Percentiles rank a stretch among this genome's conserved stretches.
These are phyloP conservation scores for Nakataea oryzae DNA, from an alignment of 2,329 filamentous ascomycete genomes.

Conservation along the genomic window DNA sequence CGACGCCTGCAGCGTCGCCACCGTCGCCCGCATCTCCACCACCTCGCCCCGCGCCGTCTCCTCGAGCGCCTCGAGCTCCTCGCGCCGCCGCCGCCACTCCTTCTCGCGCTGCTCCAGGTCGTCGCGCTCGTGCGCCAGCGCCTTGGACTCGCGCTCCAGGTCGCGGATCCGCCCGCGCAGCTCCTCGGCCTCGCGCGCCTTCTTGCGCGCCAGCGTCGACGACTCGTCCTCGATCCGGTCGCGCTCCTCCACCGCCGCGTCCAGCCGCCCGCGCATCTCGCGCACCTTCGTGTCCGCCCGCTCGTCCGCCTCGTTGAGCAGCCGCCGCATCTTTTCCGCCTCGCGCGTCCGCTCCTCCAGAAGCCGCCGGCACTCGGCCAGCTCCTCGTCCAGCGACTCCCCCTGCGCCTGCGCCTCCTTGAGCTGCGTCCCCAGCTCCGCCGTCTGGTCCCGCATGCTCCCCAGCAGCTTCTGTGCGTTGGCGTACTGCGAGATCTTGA, in stretches of 20 bases:
- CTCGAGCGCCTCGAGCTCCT: conserved; percentile 64
- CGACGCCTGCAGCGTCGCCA: conserved; percentile 66
- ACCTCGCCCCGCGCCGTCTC: conserved; percentile 63
- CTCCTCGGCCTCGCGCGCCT: conserved; percentile 78
- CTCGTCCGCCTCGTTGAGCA: conserved; percentile 78
- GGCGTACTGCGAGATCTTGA: conserved; percentile 77
- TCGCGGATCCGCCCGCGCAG: conserved; percentile 70
- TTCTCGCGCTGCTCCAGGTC: conserved; percentile 64
- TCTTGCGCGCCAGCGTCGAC: conserved; percentile 63
- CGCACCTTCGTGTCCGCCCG: conserved; percentile 71
- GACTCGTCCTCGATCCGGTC: conserved; percentile 90
- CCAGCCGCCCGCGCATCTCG: conserved; percentile 82
- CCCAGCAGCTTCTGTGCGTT: conserved; percentile 78
- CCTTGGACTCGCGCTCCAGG: conserved; percentile 65
- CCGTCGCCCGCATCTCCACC: conserved; percentile 64
- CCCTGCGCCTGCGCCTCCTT: conserved; percentile 77
- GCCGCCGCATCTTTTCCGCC: conserved; percentile 84
- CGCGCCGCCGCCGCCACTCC: conserved; percentile 62
- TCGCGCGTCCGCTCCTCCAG: conserved; percentile 83
- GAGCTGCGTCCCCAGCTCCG: conserved; percentile 81
- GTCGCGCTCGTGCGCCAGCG: conserved; percentile 63
- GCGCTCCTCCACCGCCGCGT: conserved; percentile 84
- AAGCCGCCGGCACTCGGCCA: conserved; percentile 77
- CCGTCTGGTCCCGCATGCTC: conserved; percentile 87
- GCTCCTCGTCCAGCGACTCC: conserved; percentile 84